Evolutionary conservation across 2,329 filamentous ascomycete genomes (phyloP).

Genomic region (Hymenoscyphus albidus): DNA sequence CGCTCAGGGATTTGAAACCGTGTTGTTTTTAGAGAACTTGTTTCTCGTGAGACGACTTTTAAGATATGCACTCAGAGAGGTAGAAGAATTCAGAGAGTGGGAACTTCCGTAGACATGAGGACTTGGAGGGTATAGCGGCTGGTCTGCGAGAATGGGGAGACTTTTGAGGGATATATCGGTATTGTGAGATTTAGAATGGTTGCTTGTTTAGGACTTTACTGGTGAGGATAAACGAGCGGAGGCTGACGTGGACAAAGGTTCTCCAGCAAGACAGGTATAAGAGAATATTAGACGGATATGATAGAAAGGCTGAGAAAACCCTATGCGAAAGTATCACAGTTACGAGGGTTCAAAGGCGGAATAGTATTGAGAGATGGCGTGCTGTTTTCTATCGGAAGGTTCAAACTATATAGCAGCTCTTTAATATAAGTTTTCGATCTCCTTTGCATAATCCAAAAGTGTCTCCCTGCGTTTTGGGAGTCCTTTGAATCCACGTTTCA

Average conservation of each 20-base stretch:
- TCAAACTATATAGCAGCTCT: not conserved
- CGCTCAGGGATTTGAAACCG: conserved; percentile 1
- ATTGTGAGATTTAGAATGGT: not conserved
- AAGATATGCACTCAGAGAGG: not conserved
- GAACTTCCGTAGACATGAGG: not conserved
- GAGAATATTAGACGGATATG: not conserved
- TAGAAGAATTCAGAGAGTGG: not conserved
- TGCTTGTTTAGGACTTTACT: not conserved
- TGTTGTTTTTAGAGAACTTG: not conserved
- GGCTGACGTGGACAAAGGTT: not conserved
- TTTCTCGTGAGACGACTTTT: not conserved
- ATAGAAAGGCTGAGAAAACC: not conserved
- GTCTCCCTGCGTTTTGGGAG: not conserved
- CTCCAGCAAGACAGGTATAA: not conserved
- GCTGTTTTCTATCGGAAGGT: not conserved
- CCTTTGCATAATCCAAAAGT: not conserved
- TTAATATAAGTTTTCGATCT: conserved; percentile 5
- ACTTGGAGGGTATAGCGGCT: not conserved
- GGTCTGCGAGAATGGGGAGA: not conserved
- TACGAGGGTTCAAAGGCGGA: not conserved
- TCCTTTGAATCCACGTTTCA: conserved; percentile 1
- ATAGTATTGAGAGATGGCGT: not conserved
- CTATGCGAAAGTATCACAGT: not conserved
- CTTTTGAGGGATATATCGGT: not conserved
- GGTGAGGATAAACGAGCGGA: not conserved